Conservation (phyloP, 1,284 basidiomycete genomes). For the Ganoderma leucocontextum region DNA sequence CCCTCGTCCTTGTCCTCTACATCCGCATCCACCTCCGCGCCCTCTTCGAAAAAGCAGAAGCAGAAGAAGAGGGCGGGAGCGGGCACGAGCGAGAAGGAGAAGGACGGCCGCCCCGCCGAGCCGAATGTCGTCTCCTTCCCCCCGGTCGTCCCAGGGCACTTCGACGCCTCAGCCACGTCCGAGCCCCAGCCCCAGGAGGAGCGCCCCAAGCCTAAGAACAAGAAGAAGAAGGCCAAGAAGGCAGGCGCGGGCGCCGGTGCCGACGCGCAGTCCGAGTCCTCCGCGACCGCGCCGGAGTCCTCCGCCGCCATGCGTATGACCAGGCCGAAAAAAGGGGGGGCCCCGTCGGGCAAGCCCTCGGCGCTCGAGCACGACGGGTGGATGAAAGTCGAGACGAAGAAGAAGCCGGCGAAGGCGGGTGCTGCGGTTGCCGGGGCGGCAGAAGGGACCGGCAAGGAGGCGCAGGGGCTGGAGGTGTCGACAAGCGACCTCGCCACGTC, state of each 20-base stretch:
- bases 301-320: slow-evolving; percentile 31
- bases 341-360: slow-evolving; percentile 24
- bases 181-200: slow-evolving; percentile 24
- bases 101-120: slow-evolving; percentile 32
- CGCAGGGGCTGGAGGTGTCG: slow-evolving; percentile 43
- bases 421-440: slow-evolving; percentile 15
- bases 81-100: slow-evolving; percentile 16
- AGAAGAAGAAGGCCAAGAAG: slow-evolving; percentile 53
- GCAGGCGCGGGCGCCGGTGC: slow-evolving; percentile 27
- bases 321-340: slow-evolving; percentile 37
- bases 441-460: slow-evolving; percentile 17
- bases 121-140: slow-evolving; percentile 49
- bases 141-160: slow-evolving; percentile 57
- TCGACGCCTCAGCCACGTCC: slow-evolving; percentile 40
- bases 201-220: slow-evolving; percentile 45
- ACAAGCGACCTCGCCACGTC: slow-evolving; percentile 64
- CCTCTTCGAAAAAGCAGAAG: slow-evolving; percentile 46
- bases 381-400: slow-evolving; percentile 56
- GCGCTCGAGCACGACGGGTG: slow-evolving; percentile 55
- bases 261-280: slow-evolving; percentile 43
- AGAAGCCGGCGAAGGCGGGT: slow-evolving; percentile 18
- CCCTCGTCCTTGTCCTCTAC: slow-evolving; percentile 1
- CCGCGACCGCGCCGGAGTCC: slow-evolving; percentile 45
- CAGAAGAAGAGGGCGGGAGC: slow-evolving; percentile 46
- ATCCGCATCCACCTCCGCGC: slow-evolving; percentile 21